These are phyloP conservation scores for Fonsecaea pedrosoi DNA, from an alignment of 2,329 filamentous ascomycete species.

Conservation along the genomic window DNA sequence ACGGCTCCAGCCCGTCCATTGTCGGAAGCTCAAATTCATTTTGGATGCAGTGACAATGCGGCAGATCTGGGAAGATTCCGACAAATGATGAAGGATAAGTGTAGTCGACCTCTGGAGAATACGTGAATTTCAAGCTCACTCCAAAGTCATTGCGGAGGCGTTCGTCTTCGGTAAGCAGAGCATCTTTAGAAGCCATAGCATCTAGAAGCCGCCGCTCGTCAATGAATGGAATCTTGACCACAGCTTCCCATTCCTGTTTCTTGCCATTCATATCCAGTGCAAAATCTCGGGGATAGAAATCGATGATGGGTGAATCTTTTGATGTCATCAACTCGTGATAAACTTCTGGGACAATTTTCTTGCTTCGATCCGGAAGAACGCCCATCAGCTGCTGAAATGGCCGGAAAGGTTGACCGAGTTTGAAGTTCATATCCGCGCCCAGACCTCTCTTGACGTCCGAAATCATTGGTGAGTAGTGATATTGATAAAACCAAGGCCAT, in stretches of 20 bases:
- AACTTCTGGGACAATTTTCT: conserved; percentile 86
- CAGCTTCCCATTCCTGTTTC: conserved; percentile 99
- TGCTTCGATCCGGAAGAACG: conserved; percentile 94
- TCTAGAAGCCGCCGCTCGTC: conserved; percentile 83
- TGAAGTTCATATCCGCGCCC: conserved; percentile 86
- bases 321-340: conserved; percentile 95
- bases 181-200: conserved; percentile 86
- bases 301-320: conserved; percentile 87
- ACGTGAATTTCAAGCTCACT: conserved; percentile 90
- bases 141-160: conserved; percentile 87
- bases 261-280: conserved; percentile 99
- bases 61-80: conserved; percentile 88
- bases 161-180: conserved; percentile 77
- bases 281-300: conserved; percentile 97
- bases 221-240: conserved; percentile 99
- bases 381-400: conserved; percentile 98
- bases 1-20: conserved; percentile 85
- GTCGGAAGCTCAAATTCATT: conserved; percentile 95
- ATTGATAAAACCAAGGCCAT: conserved; percentile 97
- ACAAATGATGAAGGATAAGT: conserved; percentile 85
- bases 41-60: conserved; percentile 86
- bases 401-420: conserved; percentile 90
- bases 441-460: conserved; percentile 91
- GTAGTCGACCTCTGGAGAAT: conserved; percentile 77
- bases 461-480: conserved; percentile 97